phyloP scores from a whole-genome alignment of 345 rosid genomes.

The Anacardium occidentale region DNA sequence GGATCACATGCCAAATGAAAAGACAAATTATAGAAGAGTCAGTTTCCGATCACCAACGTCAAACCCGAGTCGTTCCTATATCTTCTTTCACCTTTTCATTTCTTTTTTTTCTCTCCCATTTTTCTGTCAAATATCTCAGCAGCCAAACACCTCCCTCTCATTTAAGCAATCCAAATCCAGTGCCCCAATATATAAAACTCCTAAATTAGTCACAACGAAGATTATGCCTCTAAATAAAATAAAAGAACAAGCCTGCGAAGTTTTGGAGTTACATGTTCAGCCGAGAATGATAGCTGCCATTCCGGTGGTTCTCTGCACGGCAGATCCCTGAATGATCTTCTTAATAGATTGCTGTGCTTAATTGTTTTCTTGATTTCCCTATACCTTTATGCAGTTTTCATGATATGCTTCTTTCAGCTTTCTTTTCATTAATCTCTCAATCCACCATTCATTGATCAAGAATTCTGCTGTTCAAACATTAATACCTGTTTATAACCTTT shows the following conservation, averaged over 20 bases:
- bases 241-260: not conserved
- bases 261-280: not conserved
- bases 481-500: constrained; percentile 48
- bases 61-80: constrained; percentile 53
- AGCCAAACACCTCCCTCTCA: constrained; percentile 35
- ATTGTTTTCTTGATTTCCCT: not conserved
- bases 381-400: not conserved
- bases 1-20: too few species aligned
- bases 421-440: constrained; percentile 83
- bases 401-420: not conserved
- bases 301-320: not conserved
- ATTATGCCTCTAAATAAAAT: constrained; percentile 2
- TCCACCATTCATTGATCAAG: constrained; percentile 94
- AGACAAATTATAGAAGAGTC: too few species aligned
- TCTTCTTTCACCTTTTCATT: constrained; percentile 60
- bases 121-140: constrained; percentile 63
- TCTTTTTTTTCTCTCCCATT: constrained; percentile 79
- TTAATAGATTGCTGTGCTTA: not conserved
- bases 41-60: too few species aligned
- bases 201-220: constrained; percentile 44
- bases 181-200: constrained; percentile 30
- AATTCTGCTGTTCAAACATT: constrained; percentile 65
- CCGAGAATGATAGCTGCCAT: not conserved
- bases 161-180: constrained; percentile 33
- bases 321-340: not conserved